Evolutionary conservation across 352 stramenopile species (phyloP), one percentile per base, ranked within the genome.

Genomic region (Pseudoperonospora humuli): DNA sequence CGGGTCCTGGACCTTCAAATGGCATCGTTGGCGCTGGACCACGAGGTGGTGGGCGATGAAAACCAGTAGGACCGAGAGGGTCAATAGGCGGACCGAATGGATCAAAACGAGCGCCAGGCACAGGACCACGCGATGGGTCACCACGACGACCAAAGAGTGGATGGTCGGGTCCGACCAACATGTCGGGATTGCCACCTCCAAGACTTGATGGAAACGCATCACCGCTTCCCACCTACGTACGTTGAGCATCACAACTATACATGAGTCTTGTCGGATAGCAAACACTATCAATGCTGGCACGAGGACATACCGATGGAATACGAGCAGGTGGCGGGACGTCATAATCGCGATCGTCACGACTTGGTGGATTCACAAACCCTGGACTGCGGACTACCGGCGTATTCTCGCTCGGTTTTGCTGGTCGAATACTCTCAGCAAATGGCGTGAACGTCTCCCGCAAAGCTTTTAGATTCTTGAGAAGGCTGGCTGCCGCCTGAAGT

Each of bases 41-140:
- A 23, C 65, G 58, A 15, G 57, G 49, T 10, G 57, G 63, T 13
- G 57, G 65, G 27, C 57, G 64, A 18, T n/a, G 35, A 19, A 72
- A 63, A 4, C 77, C 70, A 43, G 44, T 64, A 14, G 68, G 61
- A 8, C 67, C 68, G 23, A 80, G 48, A 14, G 75, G 74, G 23
- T 84, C 68, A 5, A 67, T 67, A 0, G 67, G 56, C 7, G 81
- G 81, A 7, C 81, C 81, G 32, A 74, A 93, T n/a, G 81, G 81
- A 50, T 93, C 81, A 32, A 93, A 93, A 1, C 81, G 78, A 28
- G 81, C 70, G 0, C 78, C 78, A 45, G 78, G 81, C 3, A 91
- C 64, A 7, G 77, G 71, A 21, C 78, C 81, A 13, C 48, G 42
- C 2, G 55, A 73, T 14, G 78, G 69, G 51, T 87, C 70, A 7